Base-by-base conservation (phyloP, 1,139 yeast genomes). In the Tardiomyces blankii region DNA sequence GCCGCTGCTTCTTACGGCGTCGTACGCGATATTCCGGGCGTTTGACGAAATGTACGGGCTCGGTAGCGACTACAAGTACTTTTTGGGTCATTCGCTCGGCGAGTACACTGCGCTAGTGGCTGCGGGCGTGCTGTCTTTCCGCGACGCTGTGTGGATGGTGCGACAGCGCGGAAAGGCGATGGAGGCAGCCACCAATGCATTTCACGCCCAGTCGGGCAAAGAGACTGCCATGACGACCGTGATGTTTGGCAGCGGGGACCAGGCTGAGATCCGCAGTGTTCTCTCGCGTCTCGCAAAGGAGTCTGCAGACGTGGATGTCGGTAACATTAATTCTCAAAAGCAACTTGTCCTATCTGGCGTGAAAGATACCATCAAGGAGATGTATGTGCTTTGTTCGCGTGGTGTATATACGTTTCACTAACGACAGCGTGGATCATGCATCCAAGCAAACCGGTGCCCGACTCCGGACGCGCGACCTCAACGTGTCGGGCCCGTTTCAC, bases 81-180 rank as follows among this genome's bases (percentile, higher is more conserved):
- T 72, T 1, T 51, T 76, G 51, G 85, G 85, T 41, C 85, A 80
- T 57, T 78, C 84, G 2, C 63, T 79, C 13, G 85, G 85, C 2
- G 84, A 79, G 58, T 78, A 74, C 55, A 65, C 81, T 1, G 80
- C 82, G 0, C 62, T 74, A 45, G 58, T 70, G 1, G 65, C 75
- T 8, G 63, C 73, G 13, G 78, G 77, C 0, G 60, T 64, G 2
- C 53, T 77, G 18, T 59, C 67, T 35, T 59, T 75, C 12, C 49
- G 60, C 2, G 64, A 71, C 8, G 78, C 78, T 0, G 60, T 77
- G n/a, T 54, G 58, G 49, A 59, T 78, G 9, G 84, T 78, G 9
- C 62, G 74, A 6, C 59, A 64, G 44, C 65, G 85, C 9, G 85
- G 82, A 1, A 51, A 57, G 48, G 66, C 77, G 33, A 76, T 79